Conservation (phyloP, 192 early-diverging fungal genomes). For the Coemansia sp. region DNA sequence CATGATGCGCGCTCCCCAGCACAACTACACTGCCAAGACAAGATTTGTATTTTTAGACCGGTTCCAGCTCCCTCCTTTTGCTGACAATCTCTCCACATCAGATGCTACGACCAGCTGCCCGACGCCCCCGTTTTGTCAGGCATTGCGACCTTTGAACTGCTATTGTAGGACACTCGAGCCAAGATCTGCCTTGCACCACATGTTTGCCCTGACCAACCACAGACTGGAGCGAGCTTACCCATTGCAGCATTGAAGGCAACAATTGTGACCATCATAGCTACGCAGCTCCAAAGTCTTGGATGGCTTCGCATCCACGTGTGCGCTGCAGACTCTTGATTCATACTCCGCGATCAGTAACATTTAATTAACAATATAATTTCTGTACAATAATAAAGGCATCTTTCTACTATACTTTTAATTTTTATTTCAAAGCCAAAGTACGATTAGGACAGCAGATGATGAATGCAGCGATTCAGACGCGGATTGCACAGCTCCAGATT, state of each 20-base stretch:
- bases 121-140: neutral
- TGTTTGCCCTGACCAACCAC: conserved; percentile 30
- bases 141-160: neutral
- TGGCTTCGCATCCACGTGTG: conserved; percentile 39
- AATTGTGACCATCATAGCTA: conserved; percentile 6
- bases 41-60: neutral
- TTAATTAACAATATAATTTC: neutral
- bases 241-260: conserved; percentile 12
- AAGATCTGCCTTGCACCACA: conserved; percentile 13
- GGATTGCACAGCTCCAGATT: conserved; percentile 53
- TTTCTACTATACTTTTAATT: no score
- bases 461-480: conserved; percentile 52
- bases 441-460: conserved; percentile 34
- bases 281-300: conserved; percentile 16
- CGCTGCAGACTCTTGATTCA: neutral
- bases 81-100: neutral
- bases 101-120: neutral
- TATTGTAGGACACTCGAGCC: neutral
- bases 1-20: neutral
- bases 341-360: neutral
- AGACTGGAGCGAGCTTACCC: conserved; percentile 11
- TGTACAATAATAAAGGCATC: neutral
- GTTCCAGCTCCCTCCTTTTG: neutral
- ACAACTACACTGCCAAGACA: neutral
- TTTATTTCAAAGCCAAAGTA: neutral